phyloP scores from a whole-genome alignment of 2,329 filamentous ascomycete genomes.

The Colletotrichum incanum region DNA sequence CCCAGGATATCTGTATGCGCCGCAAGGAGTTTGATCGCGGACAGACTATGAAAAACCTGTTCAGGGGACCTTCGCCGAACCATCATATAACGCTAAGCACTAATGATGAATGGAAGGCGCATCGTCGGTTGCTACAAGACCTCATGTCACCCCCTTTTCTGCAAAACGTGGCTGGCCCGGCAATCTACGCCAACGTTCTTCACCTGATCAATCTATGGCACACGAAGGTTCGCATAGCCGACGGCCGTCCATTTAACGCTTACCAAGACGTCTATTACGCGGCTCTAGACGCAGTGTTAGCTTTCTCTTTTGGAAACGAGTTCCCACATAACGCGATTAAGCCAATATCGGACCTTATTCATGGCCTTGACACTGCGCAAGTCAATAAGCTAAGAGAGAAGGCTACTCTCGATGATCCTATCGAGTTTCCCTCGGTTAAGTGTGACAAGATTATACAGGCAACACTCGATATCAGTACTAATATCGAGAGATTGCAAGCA shows the following conservation, averaged over 20 bases:
- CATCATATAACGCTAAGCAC: slow-evolving; percentile 52
- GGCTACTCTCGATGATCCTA: too few relatives aligned
- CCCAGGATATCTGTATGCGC: slow-evolving; percentile 53
- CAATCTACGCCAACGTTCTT: slow-evolving; percentile 50
- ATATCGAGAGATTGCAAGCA: too few relatives aligned
- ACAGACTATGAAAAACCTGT: slow-evolving; percentile 11
- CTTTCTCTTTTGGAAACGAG: slow-evolving; percentile 48
- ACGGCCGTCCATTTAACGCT: slow-evolving; percentile 51
- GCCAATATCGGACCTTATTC: slow-evolving; percentile 19
- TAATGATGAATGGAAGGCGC: slow-evolving; percentile 51
- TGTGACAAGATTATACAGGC: too few relatives aligned
- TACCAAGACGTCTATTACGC: slow-evolving; percentile 50
- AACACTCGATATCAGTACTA: too few relatives aligned
- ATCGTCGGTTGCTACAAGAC: slow-evolving; percentile 55
- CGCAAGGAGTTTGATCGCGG: slow-evolving; percentile 54
- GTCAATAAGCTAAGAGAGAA: too few relatives aligned
- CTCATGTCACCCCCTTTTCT: slow-evolving; percentile 57
- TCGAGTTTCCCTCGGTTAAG: too few relatives aligned
- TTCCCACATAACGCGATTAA: slow-evolving; percentile 23
- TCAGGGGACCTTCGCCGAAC: slow-evolving; percentile 44
- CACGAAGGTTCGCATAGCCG: slow-evolving; percentile 49
- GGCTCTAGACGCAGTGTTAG: slow-evolving; percentile 52
- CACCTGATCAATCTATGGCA: slow-evolving; percentile 54
- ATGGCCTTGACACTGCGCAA: too few relatives aligned
- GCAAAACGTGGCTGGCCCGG: slow-evolving; percentile 51